A percentile compares a stretch with the other conserved stretches of the same genome.
These are phyloP conservation scores for Apiotrichum domesticum DNA, from an alignment of 1,284 basidiomycete genomes.

Conservation along the genomic window DNA sequence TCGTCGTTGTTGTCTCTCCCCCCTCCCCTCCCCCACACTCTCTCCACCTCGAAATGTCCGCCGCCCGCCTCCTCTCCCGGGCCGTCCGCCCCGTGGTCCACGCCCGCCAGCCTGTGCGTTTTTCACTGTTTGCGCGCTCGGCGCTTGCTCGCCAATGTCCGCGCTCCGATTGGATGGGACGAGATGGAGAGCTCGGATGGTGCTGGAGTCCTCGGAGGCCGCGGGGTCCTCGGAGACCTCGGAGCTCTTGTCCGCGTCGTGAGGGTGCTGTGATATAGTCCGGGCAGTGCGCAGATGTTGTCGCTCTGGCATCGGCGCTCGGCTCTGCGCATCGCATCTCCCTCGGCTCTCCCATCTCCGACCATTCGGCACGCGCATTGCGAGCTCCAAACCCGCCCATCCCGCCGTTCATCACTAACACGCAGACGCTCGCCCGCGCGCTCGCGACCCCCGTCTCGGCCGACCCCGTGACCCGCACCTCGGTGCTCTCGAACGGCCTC, in stretches of 20 bases:
- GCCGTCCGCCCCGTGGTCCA: slow-evolving; percentile 28
- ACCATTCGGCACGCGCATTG: no score
- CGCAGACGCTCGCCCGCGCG: slow-evolving; percentile 33
- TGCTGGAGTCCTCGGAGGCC: no score
- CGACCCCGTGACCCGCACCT: slow-evolving; percentile 74
- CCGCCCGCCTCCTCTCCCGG: slow-evolving; percentile 38
- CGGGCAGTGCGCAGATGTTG: no score
- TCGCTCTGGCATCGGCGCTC: no score
- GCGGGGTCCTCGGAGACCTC: no score
- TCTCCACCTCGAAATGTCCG: slow-evolving; percentile 27
- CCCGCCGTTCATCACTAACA: no score
- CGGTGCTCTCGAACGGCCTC: slow-evolving; percentile 83
- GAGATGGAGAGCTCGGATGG: no score
- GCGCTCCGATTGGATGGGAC: slow-evolving; percentile 9
- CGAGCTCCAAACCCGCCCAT: no score
- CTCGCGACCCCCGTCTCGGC: slow-evolving; percentile 50
- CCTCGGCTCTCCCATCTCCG: no score
- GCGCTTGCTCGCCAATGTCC: neutral
- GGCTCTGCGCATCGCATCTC: no score
- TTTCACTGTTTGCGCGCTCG: neutral
- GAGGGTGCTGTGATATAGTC: no score
- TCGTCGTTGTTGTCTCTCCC: slow-evolving; percentile 6
- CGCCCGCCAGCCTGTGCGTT: slow-evolving; percentile 23
- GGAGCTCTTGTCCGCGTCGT: no score
- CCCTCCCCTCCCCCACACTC: slow-evolving; percentile 7